Evolutionary conservation across 257 asterid genomes (phyloP).

Genomic region (Prunella vulgaris): DNA sequence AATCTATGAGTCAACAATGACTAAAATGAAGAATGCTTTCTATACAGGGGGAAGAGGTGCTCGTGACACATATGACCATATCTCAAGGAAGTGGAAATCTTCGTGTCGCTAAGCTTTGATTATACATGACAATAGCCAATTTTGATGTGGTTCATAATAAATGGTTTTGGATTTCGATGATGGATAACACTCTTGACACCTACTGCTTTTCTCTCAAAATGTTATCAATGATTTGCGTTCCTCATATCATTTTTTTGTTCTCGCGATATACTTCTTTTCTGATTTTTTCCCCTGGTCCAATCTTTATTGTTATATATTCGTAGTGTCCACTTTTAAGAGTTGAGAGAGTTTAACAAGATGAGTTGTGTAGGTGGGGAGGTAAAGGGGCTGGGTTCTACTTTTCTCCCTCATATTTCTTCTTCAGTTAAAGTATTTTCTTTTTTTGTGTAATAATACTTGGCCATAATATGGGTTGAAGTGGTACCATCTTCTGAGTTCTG

Average conservation of each 20-base stretch:
- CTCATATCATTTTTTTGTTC: neutral
- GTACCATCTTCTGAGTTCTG: neutral
- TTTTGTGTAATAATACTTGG: neutral
- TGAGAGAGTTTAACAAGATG: neutral
- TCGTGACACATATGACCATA: slow-evolving; percentile 49
- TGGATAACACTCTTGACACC: neutral
- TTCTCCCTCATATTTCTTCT: neutral
- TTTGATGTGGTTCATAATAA: slow-evolving; percentile 1
- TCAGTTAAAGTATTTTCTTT: neutral
- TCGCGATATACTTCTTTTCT: slow-evolving; percentile 1
- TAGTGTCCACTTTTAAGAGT: neutral
- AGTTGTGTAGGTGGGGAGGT: neutral
- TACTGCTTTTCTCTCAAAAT: neutral
- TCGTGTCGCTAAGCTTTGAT: slow-evolving; percentile 25
- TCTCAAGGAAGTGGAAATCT: slow-evolving; percentile 59
- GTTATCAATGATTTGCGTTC: slow-evolving; percentile 6
- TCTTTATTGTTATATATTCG: neutral
- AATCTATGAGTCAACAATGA: slow-evolving; percentile 58
- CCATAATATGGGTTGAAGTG: neutral
- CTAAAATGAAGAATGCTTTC: slow-evolving; percentile 45
- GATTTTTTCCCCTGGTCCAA: neutral
- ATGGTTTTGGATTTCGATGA: neutral
- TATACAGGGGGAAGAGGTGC: slow-evolving; percentile 42
- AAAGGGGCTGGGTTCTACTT: neutral
- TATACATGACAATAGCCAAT: slow-evolving; percentile 1